Evolutionary conservation across 139 green algal species (phyloP).

Genomic region (Pycnococcus provasolii): DNA sequence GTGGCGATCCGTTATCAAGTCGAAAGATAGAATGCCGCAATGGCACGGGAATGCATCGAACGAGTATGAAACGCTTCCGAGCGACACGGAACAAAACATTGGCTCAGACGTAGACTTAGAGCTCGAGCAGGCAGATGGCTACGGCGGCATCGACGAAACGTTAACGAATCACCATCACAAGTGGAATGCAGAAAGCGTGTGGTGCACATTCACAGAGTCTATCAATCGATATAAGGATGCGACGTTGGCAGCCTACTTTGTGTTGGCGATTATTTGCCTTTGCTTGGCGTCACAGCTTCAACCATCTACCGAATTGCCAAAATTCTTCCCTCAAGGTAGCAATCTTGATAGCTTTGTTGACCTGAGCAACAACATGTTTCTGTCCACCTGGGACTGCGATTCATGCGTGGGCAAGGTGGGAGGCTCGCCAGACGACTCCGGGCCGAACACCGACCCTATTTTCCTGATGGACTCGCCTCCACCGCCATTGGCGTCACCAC

Average conservation of each 20-base stretch:
- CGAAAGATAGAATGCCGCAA: neutral
- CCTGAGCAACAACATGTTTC: slow-evolving; percentile 2
- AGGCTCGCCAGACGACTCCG: neutral
- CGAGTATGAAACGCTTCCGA: neutral
- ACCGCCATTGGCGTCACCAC: neutral
- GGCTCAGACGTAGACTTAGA: slow-evolving; percentile 3
- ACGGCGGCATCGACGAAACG: neutral
- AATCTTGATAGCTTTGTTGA: slow-evolving; percentile 10
- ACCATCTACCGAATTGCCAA: neutral
- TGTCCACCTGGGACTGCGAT: neutral
- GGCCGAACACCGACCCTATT: neutral
- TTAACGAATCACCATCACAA: neutral
- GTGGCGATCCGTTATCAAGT: too few species aligned
- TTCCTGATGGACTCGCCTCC: neutral
- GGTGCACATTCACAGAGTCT: neutral
- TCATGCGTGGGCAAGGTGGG: neutral
- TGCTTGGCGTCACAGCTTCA: neutral
- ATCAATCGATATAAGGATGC: neutral
- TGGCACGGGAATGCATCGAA: neutral
- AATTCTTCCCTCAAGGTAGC: slow-evolving; percentile 3
- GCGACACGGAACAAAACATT: neutral
- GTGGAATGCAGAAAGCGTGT: neutral
- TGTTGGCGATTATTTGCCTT: too few species aligned
- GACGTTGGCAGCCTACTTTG: neutral
- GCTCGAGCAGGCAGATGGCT: neutral